Base-by-base conservation (phyloP, 345 rosid species). In the Rhodamnia argentea region DNA sequence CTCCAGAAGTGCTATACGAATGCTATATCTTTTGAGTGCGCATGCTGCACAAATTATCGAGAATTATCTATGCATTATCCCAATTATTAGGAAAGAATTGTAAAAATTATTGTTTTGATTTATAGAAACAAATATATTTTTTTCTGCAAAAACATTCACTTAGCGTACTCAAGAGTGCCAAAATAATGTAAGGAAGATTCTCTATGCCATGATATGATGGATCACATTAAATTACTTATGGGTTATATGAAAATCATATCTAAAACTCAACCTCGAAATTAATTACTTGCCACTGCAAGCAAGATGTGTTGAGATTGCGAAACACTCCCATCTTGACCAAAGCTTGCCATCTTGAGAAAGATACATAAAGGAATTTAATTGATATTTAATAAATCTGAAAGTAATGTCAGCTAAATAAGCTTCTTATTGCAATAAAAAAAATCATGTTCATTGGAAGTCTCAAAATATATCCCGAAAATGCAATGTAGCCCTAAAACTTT, bases 1-100 rank as follows among this genome's bases (percentile, higher is more conserved):
- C 1, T 15, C 1, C 0, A 1, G 22, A 6, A 29, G 7, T 16
- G 3, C 42, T 11, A 4, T 64, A 29, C 6, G 12, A 64, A 3
- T 1, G 42, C 6, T 11, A 4, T 15, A 29, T 64, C 76, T 64
- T 2, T 8, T 62, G 1, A 18, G 0, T 29, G 0, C 2, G 22
- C 22, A 27, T 27, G 16, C 74, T 60, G 3, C 5, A 3, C 2
- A 1, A 64, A 29, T 29, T 7, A 29, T 64, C 11, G 10, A 29
- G 23, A 29, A 7, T 3, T 1, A 14, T 3, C 1, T 2, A 29
- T 62, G 76, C 42, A 29, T 62, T 29, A 62, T 15, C 23, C 76
- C 76, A 29, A 29, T 29, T 9, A 15, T 18, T 0, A 62, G 12
- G 42, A 5, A 62, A 62, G 10, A 8, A 20, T 15, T 29, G 76